phyloP scores from a whole-genome alignment of 768 basidiomycete genomes.

The Boletellus ananiceps region DNA sequence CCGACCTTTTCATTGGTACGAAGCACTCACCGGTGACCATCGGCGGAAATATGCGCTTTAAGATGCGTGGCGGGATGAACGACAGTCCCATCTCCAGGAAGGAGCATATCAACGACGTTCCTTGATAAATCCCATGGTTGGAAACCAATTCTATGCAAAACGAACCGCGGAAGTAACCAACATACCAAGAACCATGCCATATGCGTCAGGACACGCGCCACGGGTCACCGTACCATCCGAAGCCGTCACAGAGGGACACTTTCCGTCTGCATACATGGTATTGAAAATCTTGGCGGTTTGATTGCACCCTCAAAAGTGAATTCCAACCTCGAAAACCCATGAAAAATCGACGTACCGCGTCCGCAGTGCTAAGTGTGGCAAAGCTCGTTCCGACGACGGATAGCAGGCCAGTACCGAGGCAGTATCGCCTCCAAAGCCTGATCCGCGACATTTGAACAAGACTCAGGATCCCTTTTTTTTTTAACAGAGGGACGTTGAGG shows the following conservation, averaged over 20 bases:
- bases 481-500: too few species aligned
- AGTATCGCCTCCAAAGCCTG: conserved; percentile 56
- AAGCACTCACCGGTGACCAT: conserved; percentile 58
- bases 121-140: conserved; percentile 29
- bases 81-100: conserved; percentile 78
- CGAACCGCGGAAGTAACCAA: background rate
- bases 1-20: background rate
- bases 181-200: conserved; percentile 69
- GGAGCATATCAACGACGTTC: conserved; percentile 72
- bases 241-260: conserved; percentile 56
- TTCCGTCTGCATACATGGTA: conserved; percentile 74
- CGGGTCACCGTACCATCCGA: conserved; percentile 58
- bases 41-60: conserved; percentile 73
- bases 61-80: conserved; percentile 60
- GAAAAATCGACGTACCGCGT: conserved; percentile 42
- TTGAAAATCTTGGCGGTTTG: conserved; percentile 52
- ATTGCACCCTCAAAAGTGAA: background rate
- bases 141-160: background rate
- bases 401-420: conserved; percentile 75
- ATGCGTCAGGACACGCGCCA: conserved; percentile 71
- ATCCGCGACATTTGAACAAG: conserved; percentile 75
- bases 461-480: conserved; percentile 61
- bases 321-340: background rate
- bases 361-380: conserved; percentile 69
- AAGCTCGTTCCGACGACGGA: conserved; percentile 82